Conservation (phyloP, 2,329 filamentous ascomycete genomes). For the Aspergillus sp. region DNA sequence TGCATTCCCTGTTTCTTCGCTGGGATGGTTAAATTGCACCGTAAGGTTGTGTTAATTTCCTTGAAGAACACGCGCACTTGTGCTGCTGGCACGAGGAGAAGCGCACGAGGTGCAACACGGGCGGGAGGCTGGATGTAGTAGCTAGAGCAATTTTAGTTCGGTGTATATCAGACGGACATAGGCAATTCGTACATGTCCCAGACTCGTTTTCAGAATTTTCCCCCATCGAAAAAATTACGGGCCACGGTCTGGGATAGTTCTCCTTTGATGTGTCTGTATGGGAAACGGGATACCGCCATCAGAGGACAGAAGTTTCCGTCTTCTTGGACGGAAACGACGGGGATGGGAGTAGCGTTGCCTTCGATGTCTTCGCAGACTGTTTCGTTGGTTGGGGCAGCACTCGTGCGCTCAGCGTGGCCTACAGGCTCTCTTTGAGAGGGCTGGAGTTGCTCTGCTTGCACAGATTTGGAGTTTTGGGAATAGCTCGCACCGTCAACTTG, state of each 20-base stretch:
- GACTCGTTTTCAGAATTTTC: constrained; percentile 50
- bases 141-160: constrained; percentile 37
- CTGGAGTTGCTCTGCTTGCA: background rate
- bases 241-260: constrained; percentile 32
- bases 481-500: background rate
- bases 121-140: constrained; percentile 64
- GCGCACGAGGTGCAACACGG: constrained; percentile 48
- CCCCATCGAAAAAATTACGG: constrained; percentile 38
- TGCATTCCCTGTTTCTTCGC: constrained; percentile 55
- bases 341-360: background rate
- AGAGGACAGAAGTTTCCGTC: constrained; percentile 39
- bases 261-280: constrained; percentile 41
- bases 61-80: constrained; percentile 66
- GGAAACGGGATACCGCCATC: constrained; percentile 38
- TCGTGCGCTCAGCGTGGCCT: too few species aligned
- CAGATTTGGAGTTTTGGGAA: background rate
- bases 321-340: constrained; percentile 3
- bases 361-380: background rate
- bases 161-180: background rate
- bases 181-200: constrained; percentile 72
- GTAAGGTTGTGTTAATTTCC: constrained; percentile 58
- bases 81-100: constrained; percentile 64
- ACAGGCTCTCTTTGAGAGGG: background rate
- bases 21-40: constrained; percentile 58
- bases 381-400: too few species aligned